phyloP scores from a whole-genome alignment of 176 grass and related monocot genomes.

The Oryza glaberrima region DNA sequence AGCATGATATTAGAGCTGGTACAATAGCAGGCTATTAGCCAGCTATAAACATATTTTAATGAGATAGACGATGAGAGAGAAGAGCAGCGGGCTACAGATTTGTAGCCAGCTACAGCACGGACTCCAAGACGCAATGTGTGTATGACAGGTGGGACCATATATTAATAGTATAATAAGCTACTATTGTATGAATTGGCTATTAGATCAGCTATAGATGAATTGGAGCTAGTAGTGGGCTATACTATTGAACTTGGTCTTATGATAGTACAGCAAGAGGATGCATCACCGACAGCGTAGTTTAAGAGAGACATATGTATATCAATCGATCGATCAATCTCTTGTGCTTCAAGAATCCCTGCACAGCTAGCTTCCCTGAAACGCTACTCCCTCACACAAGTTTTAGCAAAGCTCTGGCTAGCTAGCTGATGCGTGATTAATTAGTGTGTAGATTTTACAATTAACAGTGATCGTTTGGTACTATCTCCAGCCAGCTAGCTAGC shows the following conservation, averaged over 20 bases:
- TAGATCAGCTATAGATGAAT: no score
- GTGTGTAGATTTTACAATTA: not conserved
- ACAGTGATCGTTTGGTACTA: conserved; percentile 44
- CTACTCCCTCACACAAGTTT: conserved; percentile 50
- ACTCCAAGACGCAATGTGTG: no score
- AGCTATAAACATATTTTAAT: no score
- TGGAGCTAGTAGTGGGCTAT: no score
- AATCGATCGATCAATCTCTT: conserved; percentile 21
- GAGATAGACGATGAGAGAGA: no score
- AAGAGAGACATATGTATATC: not conserved
- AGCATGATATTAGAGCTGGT: not conserved
- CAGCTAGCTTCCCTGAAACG: conserved; percentile 47
- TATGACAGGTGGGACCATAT: no score
- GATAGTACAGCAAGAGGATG: not conserved
- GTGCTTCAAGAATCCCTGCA: conserved; percentile 40
- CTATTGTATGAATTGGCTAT: no score
- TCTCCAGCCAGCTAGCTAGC: not conserved
- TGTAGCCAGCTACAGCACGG: no score
- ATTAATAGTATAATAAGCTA: no score
- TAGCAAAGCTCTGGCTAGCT: conserved; percentile 17
- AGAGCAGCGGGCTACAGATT: no score
- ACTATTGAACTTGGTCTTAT: no score
- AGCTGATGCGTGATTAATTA: conserved; percentile 20
- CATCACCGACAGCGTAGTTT: not conserved
- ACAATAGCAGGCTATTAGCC: no score